Percentiles rank a stretch among this genome's conserved stretches.
Conservation (phyloP, 768 basidiomycete species). For the Strobilomyces echinocephalus region DNA sequence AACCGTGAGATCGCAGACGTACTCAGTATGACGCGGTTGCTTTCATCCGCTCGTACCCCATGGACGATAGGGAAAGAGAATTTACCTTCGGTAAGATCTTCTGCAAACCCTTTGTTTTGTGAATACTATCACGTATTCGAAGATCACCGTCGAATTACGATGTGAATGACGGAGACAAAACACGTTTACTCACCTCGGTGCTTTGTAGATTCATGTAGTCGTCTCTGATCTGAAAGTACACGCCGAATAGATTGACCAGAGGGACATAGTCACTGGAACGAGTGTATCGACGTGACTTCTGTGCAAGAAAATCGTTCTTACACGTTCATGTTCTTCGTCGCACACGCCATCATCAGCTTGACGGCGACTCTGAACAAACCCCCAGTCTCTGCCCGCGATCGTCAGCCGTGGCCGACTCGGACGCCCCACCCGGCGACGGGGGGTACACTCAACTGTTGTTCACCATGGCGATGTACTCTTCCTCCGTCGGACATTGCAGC, state of each 20-base stretch:
- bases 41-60: slow-evolving; percentile 70
- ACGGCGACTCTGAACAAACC: slow-evolving; percentile 88
- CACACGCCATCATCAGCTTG: slow-evolving; percentile 94
- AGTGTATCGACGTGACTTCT: neutral
- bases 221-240: slow-evolving; percentile 96
- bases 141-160: neutral
- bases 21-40: slow-evolving; percentile 84
- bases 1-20: slow-evolving; percentile 23
- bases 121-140: slow-evolving; percentile 44
- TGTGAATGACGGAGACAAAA: neutral
- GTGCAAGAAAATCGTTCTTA: slow-evolving; percentile 29
- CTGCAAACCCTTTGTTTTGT: slow-evolving; percentile 61
- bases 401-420: slow-evolving; percentile 7
- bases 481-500: slow-evolving; percentile 85
- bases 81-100: slow-evolving; percentile 77
- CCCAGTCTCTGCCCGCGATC: slow-evolving; percentile 69
- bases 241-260: slow-evolving; percentile 87
- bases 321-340: slow-evolving; percentile 57
- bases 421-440: slow-evolving; percentile 56
- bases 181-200: slow-evolving; percentile 51
- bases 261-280: slow-evolving; percentile 77
- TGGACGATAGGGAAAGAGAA: slow-evolving; percentile 80
- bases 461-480: slow-evolving; percentile 94
- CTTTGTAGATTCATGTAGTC: slow-evolving; percentile 95
- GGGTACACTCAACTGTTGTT: slow-evolving; percentile 68